Percentiles rank a stretch among this genome's conserved stretches.
These are phyloP conservation scores for Juglanconis juglandina DNA, from an alignment of 2,329 filamentous ascomycete species.

Conservation along the genomic window DNA sequence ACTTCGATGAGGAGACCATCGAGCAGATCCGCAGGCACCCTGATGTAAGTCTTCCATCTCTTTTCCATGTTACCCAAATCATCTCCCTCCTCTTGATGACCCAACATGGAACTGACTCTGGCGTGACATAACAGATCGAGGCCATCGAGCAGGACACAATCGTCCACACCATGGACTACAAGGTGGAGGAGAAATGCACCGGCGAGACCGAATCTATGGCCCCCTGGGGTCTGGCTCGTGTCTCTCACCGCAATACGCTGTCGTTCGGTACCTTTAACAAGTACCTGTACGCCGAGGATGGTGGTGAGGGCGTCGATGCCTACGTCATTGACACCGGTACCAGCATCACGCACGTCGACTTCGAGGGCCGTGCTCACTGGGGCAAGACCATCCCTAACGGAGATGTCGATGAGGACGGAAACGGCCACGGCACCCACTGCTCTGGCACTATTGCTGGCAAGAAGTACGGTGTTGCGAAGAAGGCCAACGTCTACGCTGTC, in stretches of 20 bases:
- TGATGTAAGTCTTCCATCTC: slow-evolving; percentile 71
- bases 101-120: neutral
- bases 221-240: slow-evolving; percentile 97
- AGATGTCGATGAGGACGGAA: slow-evolving; percentile 88
- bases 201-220: slow-evolving; percentile 79
- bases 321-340: slow-evolving; percentile 98
- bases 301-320: slow-evolving; percentile 95
- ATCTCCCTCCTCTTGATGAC: neutral
- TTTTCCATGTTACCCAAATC: neutral
- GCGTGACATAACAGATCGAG: slow-evolving; percentile 65
- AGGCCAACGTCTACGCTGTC: slow-evolving; percentile 93
- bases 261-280: slow-evolving; percentile 96
- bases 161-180: slow-evolving; percentile 72
- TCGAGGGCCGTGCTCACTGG: slow-evolving; percentile 93
- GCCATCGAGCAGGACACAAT: slow-evolving; percentile 93
- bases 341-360: slow-evolving; percentile 92
- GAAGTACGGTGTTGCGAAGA: slow-evolving; percentile 99
- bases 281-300: slow-evolving; percentile 86
- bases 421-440: slow-evolving; percentile 98
- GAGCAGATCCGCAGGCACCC: slow-evolving; percentile 92
- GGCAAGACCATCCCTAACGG: slow-evolving; percentile 89
- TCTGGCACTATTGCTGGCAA: slow-evolving; percentile 96
- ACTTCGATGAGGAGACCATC: slow-evolving; percentile 90
- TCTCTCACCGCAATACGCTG: slow-evolving; percentile 87
- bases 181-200: slow-evolving; percentile 41